A percentile compares a stretch with the other conserved stretches of the same genome.
These are phyloP conservation scores for Tetrastigma voinierianum DNA, from an alignment of 164 flowering plant genomes.

Conservation along the genomic window DNA sequence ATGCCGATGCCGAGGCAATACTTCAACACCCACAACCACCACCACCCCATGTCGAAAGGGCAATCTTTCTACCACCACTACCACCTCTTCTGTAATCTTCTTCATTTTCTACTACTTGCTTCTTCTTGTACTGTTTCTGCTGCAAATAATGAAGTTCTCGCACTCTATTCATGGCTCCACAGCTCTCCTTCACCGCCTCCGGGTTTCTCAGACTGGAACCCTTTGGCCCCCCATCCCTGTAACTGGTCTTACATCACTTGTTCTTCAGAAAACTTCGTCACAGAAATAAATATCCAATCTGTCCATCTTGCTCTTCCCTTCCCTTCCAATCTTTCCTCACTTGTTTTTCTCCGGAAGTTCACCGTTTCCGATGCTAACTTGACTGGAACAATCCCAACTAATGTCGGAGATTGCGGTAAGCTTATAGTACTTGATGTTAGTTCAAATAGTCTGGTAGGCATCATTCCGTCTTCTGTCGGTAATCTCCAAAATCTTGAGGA, in stretches of 20 bases:
- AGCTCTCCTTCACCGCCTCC: conserved; percentile 18
- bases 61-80: conserved; percentile 11
- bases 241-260: conserved; percentile 58
- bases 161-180: conserved; percentile 54
- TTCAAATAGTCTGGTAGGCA: conserved; percentile 47
- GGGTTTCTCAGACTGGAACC: conserved; percentile 42
- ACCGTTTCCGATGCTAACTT: not conserved
- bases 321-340: conserved; percentile 31
- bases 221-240: conserved; percentile 47
- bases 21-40: conserved; percentile 15
- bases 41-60: conserved; percentile 37
- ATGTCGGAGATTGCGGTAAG: conserved; percentile 51
- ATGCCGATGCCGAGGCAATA: conserved; percentile 46
- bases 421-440: conserved; percentile 45
- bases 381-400: conserved; percentile 58
- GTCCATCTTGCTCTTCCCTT: conserved; percentile 37
- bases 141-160: conserved; percentile 36
- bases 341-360: conserved; percentile 6
- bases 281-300: conserved; percentile 43
- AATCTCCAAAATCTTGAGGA: conserved; percentile 37
- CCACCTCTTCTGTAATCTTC: not conserved
- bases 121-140: conserved; percentile 5
- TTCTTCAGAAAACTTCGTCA: conserved; percentile 37
- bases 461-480: conserved; percentile 42
- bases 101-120: conserved; percentile 10